Base-by-base conservation (phyloP, 805 yeast genomes). In the Candida endomychidarum region DNA sequence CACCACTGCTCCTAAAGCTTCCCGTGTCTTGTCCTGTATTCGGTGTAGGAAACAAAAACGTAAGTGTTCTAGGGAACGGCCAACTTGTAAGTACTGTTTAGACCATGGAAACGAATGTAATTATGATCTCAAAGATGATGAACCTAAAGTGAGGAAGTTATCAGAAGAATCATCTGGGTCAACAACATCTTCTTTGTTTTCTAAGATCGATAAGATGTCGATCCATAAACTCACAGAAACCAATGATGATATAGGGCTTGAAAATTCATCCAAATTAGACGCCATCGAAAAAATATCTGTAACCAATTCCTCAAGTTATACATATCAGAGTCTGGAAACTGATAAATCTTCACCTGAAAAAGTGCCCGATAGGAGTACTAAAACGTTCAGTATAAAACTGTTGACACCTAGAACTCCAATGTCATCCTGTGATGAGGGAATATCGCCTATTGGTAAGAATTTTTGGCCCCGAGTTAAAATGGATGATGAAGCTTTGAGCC, bases 21-120 rank as follows among this genome's bases (percentile, higher is more conserved):
- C 43, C 23, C 38, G 26, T 23, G 45, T 40, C 9, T 33, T 32
- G 12, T 43, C 47, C 2, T 46, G 50, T 37, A 25, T 33, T 5
- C 20, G 34, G 4, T 46, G 50, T 35, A 35, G 48, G 20, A 36
- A 25, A 22, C 39, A 33, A 18, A 43, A 44, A 23, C 33, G 48
- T 5, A 41, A 37, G 30, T 46, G 50, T 21, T 36, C 40, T 11
- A 23, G 43, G 18, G 39, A 35, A 21, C 27, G 26, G 8, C 43
- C 49, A 8, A 14, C 31, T 14, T 46, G 49, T 27, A 26, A 19
- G 15, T 35, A 35, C 24, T 24, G 32, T 15, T 6, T 26, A 15
- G 17, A 5, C 8, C 31, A 35, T 35, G 25, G 30, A 9, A n/a
- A 21, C 19, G 24, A 14, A 11, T 26, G 32, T 14, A 17, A 8